Evolutionary conservation across 176 grass and related monocot species (phyloP), one percentile per base, ranked within the genome.

Genomic region (Oryza meridionalis): DNA sequence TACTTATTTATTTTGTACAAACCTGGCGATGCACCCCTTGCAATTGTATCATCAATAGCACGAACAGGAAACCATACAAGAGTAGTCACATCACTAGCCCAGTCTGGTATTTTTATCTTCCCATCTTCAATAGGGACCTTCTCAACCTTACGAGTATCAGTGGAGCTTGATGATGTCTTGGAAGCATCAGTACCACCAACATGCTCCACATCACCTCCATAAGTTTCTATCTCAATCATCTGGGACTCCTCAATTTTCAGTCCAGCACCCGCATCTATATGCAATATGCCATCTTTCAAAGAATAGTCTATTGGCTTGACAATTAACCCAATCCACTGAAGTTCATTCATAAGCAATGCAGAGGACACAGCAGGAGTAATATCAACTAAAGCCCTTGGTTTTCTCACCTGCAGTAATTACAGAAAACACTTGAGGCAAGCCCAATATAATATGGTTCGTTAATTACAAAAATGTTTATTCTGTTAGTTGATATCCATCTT

Each of bases 271-370:
- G 93, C 91, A 82, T 99, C 97, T 84, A 99, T 94, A 86, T 93
- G 92, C 58, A 99, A 76, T 77, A 96, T 88, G 76, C 90, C 90
- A 84, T 84, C 93, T 88, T 91, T 99, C 45, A 99, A 87, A 81
- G 97, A 94, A 87, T 99, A 99, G 67, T 96, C 72, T 86, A 96
- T 90, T 78, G 97, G 90, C 69, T 91, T 99, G 79, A 99, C 90
- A 49, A 99, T 94, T 81, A 99, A 83, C 55, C 97, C 97, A 53
- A 99, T 90, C 97, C 91, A 99, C 80, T 99, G 97, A 63, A 96
- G 91, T 75, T 96, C 97, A 89, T 96, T 94, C 93, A 99, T 96
- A 77, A 96, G 92, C 66, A 99, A 88, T 22, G 88, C 91, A 42
- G 97, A 96, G 31, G 93, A 96, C 35, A 99, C 93, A 63, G 84